Base-by-base conservation (phyloP, 441 rosid species). In the Adansonia gregorii region DNA sequence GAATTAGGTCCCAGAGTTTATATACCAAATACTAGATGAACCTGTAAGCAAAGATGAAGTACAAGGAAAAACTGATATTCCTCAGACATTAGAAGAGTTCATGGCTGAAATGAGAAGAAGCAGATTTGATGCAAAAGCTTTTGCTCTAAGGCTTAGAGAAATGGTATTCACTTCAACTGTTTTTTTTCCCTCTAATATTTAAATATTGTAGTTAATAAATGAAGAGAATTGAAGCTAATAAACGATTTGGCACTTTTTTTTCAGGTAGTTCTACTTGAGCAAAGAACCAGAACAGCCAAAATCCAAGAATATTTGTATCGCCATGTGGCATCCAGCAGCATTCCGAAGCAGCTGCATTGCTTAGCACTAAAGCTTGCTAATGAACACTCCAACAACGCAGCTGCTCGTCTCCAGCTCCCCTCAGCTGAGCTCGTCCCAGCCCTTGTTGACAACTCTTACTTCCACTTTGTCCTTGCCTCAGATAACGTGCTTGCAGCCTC, bases 261-360 rank as follows among this genome's bases (percentile, higher is more conserved):
- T 64, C 84, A 92, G 94, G 91, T 96, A 17, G 80, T 86, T 6
- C 84, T 91, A 27, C 89, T 94, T 59, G 99, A 94, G 84, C 97
- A 93, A 67, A 94, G 98, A 85, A 94, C 98, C 10, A 88, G 99
- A 85, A 92, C 85, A 10, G 98, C 98, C 60, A 96, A 96, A 85
- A 94, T 96, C 74, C 98, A 94, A 82, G 98, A 96, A 83, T 93
- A 93, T 71, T 52, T 94, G 71, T 93, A 96, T 80, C 86, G 97
- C 41, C 99, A 96, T n/a, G 95, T 94, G 6, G 98, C 99, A 35
- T 96, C 98, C 55, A 92, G 97, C 81, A 93, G 98, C 89, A 93
- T 96, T 78, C 99, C 99, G 0, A 96, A 96, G 81, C 98, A 94
- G 85, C 95, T 96, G 7, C 94, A 94, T 65, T 96, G 99, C 80